phyloP scores from a whole-genome alignment of 305 asterid species.

The Fraxinus greggii region DNA sequence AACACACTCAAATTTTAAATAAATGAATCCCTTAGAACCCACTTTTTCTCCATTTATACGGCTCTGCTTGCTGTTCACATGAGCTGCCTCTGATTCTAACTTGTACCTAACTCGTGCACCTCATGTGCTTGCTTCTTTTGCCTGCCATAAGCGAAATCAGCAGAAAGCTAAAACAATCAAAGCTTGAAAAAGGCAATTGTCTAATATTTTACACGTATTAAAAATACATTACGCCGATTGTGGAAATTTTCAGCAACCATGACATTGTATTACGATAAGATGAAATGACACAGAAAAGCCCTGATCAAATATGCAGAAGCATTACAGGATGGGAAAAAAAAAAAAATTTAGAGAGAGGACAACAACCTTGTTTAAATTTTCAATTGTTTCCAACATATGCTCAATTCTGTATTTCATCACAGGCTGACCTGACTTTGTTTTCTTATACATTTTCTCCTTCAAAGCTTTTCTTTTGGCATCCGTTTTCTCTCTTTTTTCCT shows the following conservation, averaged over 20 bases:
- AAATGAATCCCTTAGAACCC: neutral
- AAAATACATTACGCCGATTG: neutral
- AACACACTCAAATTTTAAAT: neutral
- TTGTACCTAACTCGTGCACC: neutral
- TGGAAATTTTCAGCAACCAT: neutral
- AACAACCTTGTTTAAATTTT: conserved; percentile 42
- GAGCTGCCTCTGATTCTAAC: neutral
- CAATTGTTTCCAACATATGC: conserved; percentile 71
- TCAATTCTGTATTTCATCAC: conserved; percentile 91
- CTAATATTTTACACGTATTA: neutral
- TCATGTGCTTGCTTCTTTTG: neutral
- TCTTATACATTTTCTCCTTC: conserved; percentile 85
- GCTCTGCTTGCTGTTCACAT: neutral
- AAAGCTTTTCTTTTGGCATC: conserved; percentile 59
- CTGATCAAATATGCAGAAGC: neutral
- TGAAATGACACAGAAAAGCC: neutral
- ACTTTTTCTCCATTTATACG: neutral
- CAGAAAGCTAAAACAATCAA: neutral
- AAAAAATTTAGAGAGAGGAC: neutral
- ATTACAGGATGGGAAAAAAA: conserved; percentile 12
- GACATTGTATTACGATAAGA: conserved; percentile 12
- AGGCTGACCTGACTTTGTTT: conserved; percentile 86
- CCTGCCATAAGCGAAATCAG: neutral
- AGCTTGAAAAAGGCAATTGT: neutral
- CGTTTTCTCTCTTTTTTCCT: conserved; percentile 50